phyloP scores from a whole-genome alignment of 306 rosid genomes.

The Ormosia emarginata region DNA sequence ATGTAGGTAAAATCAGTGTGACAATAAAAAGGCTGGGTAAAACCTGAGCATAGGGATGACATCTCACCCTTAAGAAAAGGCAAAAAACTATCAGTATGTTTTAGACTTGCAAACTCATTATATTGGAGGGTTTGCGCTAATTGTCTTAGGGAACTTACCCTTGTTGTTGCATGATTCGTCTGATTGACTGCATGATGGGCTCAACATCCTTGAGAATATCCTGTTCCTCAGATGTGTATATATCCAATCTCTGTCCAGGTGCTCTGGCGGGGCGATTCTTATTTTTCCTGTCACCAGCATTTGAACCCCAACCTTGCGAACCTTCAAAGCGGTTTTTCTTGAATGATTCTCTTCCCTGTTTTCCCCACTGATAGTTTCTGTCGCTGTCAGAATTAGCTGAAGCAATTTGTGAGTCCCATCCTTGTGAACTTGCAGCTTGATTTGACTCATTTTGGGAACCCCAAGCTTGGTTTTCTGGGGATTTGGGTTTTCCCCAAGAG shows the following conservation, averaged over 20 bases:
- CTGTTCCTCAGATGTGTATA: slow-evolving; percentile 77
- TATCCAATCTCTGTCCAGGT: slow-evolving; percentile 70
- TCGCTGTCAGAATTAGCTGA: slow-evolving; percentile 41
- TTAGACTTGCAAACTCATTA: neutral
- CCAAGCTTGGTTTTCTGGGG: slow-evolving; percentile 39
- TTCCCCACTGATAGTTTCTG: slow-evolving; percentile 51
- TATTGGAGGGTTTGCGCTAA: neutral
- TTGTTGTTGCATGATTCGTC: slow-evolving; percentile 72
- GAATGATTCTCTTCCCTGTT: slow-evolving; percentile 41
- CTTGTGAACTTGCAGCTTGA: slow-evolving; percentile 35
- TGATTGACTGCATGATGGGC: slow-evolving; percentile 58
- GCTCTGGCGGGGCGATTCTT: slow-evolving; percentile 50
- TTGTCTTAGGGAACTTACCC: slow-evolving; percentile 55
- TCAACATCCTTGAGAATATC: slow-evolving; percentile 57
- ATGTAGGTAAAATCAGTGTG: neutral
- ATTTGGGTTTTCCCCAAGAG: slow-evolving; percentile 45
- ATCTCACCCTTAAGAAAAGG: neutral
- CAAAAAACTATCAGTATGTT: neutral
- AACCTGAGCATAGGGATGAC: neutral
- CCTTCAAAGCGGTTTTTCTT: slow-evolving; percentile 59
- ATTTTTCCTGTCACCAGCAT: slow-evolving; percentile 60
- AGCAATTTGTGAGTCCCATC: slow-evolving; percentile 57
- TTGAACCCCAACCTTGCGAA: slow-evolving; percentile 68
- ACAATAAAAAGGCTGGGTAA: neutral
- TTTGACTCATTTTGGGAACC: slow-evolving; percentile 33